Conservation (phyloP, 1,139 yeast genomes). For the Sugiyamaella pinicola region DNA sequence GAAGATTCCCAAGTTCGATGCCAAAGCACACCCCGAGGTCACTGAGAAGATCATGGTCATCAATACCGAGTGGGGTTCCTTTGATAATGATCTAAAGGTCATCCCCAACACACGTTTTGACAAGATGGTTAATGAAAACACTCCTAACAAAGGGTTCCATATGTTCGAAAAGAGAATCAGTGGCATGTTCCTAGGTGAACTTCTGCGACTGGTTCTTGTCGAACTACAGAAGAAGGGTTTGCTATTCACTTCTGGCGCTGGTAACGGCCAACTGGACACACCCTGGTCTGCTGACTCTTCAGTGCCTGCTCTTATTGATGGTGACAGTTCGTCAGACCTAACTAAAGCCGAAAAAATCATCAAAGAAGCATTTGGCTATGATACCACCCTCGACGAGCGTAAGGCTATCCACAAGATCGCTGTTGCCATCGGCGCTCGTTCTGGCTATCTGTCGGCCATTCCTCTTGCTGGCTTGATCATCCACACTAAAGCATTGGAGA, state of each 20-base stretch:
- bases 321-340: constrained; percentile 73
- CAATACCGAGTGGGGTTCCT: constrained; percentile 97
- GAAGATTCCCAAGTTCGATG: constrained; percentile 66
- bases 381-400: constrained; percentile 68
- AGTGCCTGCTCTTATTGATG: constrained; percentile 77
- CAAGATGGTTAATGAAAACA: constrained; percentile 61
- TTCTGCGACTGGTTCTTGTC: constrained; percentile 68
- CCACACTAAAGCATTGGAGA: constrained; percentile 57
- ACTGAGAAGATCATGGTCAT: constrained; percentile 76
- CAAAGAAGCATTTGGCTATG: constrained; percentile 46
- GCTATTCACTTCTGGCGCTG: constrained; percentile 41
- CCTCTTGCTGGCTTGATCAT: constrained; percentile 79
- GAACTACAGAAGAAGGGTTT: constrained; percentile 63
- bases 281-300: constrained; percentile 85
- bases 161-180: constrained; percentile 90
- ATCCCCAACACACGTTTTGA: constrained; percentile 81
- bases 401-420: constrained; percentile 68
- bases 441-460: constrained; percentile 83
- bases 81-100: constrained; percentile 73
- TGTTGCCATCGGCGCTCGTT: constrained; percentile 76
- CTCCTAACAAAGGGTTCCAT: constrained; percentile 85
- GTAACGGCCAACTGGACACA: constrained; percentile 47
- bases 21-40: constrained; percentile 47
- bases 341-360: constrained; percentile 58
- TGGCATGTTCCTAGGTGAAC: constrained; percentile 93